Conservation (phyloP, 2,329 filamentous ascomycete species). For the Tympanopsis confertula region DNA sequence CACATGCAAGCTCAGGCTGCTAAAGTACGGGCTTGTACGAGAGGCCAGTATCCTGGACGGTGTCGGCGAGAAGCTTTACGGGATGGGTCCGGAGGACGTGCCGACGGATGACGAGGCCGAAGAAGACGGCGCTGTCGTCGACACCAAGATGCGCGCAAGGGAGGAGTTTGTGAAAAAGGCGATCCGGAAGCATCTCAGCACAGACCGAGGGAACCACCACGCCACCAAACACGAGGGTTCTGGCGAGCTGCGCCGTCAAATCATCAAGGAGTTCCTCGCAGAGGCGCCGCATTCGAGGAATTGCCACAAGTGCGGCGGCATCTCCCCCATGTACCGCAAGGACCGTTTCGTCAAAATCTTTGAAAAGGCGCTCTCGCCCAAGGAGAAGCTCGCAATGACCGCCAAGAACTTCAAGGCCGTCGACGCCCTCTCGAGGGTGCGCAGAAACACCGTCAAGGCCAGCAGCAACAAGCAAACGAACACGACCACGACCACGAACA, state of each 20-base stretch:
- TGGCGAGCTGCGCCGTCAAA: constrained; percentile 59
- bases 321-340: constrained; percentile 76
- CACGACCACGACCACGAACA: constrained; percentile 19
- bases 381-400: constrained; percentile 69
- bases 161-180: constrained; percentile 62
- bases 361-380: constrained; percentile 63
- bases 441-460: constrained; percentile 20
- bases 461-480: neutral
- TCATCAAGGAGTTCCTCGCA: constrained; percentile 73
- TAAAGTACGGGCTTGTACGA: constrained; percentile 71
- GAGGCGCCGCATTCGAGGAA: constrained; percentile 58
- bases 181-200: constrained; percentile 47
- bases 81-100: constrained; percentile 30
- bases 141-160: constrained; percentile 37
- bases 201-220: constrained; percentile 7
- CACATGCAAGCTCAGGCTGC: constrained; percentile 70
- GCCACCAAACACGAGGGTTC: constrained; percentile 72
- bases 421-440: constrained; percentile 57
- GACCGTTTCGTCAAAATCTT: constrained; percentile 91
- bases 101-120: constrained; percentile 28
- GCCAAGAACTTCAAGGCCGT: constrained; percentile 53
- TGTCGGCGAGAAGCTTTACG: constrained; percentile 23
- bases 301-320: constrained; percentile 56
- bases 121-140: constrained; percentile 29
- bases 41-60: constrained; percentile 50